Evolutionary conservation across 148 eudicot genomes (phyloP), one percentile per base, ranked within the genome.

Genomic region (Vaccinium macrocarpon): DNA sequence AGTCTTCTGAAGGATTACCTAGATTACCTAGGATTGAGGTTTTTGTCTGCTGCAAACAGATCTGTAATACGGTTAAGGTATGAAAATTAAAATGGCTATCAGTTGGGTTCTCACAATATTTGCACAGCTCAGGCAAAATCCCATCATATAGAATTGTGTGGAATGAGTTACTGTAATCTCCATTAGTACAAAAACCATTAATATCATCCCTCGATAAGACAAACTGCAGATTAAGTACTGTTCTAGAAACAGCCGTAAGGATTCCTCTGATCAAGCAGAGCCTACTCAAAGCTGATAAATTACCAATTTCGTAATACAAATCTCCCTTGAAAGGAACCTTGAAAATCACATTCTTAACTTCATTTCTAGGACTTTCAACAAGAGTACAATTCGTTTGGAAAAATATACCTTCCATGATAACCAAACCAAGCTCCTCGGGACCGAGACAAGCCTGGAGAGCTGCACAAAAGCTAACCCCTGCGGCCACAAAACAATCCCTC

Each of bases 1-100:
- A 83, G 84, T 85, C 86, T 84, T 88, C 85, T 7, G 75, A 48
- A 25, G 18, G n/a, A 71, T 88, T 86, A 83, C 86, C 82, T 56
- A 82, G 85, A 84, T 93, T 91, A 68, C 90, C 85, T 86, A 88
- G 88, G 56, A 93, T 85, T 62, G 91, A 93, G 42, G 98, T 95
- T 90, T 95, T 97, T 52, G 95, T 92, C 96, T 97, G 99, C 86
- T 97, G 99, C 87, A 97, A 87, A 89, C 99, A 97, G 50, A 97
- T 97, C 84, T 97, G 98, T 93, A 95, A 86, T 84, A 97, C 99
- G 4, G 99, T 97, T 82, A 95, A 87, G 62, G 96, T 89, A 87
- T 97, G 99, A 83, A 97, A 97, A 86, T 95, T 97, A 76, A 94
- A 95, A 88, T 97, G 99, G 89, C 97, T 94, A 88, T 97, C 99